Evolutionary conservation across 176 grass and related monocot genomes (phyloP), one percentile per base, ranked within the genome.

Genomic region (Triticum aestivum): DNA sequence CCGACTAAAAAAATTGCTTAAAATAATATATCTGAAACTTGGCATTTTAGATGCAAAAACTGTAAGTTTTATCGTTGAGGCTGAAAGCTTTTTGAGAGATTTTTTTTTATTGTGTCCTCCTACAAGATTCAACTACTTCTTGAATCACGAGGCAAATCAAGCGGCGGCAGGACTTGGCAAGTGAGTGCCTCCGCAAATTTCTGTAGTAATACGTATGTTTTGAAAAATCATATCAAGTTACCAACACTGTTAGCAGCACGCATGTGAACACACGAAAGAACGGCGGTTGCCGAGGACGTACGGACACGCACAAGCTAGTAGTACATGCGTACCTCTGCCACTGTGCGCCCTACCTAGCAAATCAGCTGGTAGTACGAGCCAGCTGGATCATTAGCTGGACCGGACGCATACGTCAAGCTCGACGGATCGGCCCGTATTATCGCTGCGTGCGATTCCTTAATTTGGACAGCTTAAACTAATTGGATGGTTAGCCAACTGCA

Each of bases 381-480:
- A 51, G 73, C 44, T 75, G 73, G 73, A 2, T 52, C 29, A 75
- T 26, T 75, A 59, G 56, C 56, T 59, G 56, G 56, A 59, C 21
- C 9, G 56, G 56, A 59, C 18, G 5, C 18, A 59, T 59, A 59
- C 56, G 18, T 59, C 56, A 59, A 59, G 54, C 7, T 59, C 56
- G 56, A 54, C 20, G 20, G 56, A 59, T 59, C 56, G 7, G 56
- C 56, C 51, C 51, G 51, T 54, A 54, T 54, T 54, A 18, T 75
- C 45, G 72, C 29, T 75, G 72, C 72, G 72, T 75, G 13, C 13
- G 73, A 52, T 75, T 51, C 73, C 73, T 27, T 52, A 30, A 75
- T 29, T 77, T 34, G 74, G 74, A 77, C 74, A 11, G 32, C 26
- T 27, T 47, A 77, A 77, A 77, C 47, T 77, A 54, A 56, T 77